A percentile compares a stretch with the other conserved stretches of the same genome.
phyloP scores from a whole-genome alignment of 1,139 yeast species.

The Scheffersomyces cryptocercus region DNA sequence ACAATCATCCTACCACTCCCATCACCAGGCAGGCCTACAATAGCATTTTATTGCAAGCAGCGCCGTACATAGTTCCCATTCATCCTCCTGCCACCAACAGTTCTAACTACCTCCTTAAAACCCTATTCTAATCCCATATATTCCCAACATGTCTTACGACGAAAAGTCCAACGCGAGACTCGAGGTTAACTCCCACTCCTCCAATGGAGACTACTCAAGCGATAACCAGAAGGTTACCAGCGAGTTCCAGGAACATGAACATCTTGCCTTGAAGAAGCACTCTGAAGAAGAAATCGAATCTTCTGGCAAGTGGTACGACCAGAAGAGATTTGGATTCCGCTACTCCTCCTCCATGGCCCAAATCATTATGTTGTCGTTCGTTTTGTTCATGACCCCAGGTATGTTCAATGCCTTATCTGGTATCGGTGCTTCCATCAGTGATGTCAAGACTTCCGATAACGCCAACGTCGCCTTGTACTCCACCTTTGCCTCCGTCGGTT shows the following conservation, averaged over 20 bases:
- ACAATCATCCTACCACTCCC: no score
- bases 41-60: no score
- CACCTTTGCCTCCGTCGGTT: constrained; percentile 58
- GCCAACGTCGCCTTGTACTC: constrained; percentile 57
- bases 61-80: no score
- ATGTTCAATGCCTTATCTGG: constrained; percentile 60
- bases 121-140: no score
- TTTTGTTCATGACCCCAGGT: constrained; percentile 57
- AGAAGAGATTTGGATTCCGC: constrained; percentile 23
- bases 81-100: no score
- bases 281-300: constrained; percentile 30
- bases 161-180: constrained; percentile 10
- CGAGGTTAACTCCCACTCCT: constrained; percentile 10
- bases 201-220: constrained; percentile 8
- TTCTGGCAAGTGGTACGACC: constrained; percentile 45
- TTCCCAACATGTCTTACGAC: not conserved
- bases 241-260: constrained; percentile 13
- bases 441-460: constrained; percentile 47
- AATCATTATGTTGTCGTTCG: constrained; percentile 49
- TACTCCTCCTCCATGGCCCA: constrained; percentile 49
- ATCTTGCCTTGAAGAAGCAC: constrained; percentile 28
- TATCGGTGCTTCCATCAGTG: constrained; percentile 50
- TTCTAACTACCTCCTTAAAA: no score
- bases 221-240: constrained; percentile 5
- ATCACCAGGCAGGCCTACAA: no score